phyloP scores from a whole-genome alignment of 1,284 basidiomycete genomes.

The Leccinum solheimii region DNA sequence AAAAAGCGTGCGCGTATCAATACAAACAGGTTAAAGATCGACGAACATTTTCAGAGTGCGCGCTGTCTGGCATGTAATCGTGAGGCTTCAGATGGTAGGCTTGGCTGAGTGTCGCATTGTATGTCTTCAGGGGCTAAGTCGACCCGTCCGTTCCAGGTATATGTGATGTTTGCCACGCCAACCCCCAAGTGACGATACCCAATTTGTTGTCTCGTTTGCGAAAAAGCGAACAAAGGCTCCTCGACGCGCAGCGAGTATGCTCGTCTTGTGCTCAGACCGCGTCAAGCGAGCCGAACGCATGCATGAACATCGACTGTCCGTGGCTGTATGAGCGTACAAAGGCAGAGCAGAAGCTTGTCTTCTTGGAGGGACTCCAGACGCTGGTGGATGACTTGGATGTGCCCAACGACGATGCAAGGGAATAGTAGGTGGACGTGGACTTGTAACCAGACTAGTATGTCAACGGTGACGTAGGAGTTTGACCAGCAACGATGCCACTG shows the following conservation, averaged over 20 bases:
- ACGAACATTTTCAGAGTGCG: conserved; percentile 74
- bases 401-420: background rate
- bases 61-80: conserved; percentile 72
- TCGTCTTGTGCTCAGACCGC: conserved; percentile 63
- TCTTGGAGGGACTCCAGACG: conserved; percentile 39
- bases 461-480: background rate
- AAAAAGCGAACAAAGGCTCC: conserved; percentile 56
- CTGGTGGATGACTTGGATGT: conserved; percentile 35
- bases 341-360: conserved; percentile 58
- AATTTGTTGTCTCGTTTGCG: conserved; percentile 58
- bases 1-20: conserved; percentile 43
- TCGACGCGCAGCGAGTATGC: conserved; percentile 69
- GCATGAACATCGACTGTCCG: conserved; percentile 83
- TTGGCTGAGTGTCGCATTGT: background rate
- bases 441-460: conserved; percentile 2
- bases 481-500: background rate
- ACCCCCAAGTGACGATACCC: conserved; percentile 60
- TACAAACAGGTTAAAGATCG: conserved; percentile 52
- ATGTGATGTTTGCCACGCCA: conserved; percentile 61
- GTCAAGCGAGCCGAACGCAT: conserved; percentile 62
- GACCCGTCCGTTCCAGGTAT: conserved; percentile 46
- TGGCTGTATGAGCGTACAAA: conserved; percentile 77
- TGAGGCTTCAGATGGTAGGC: conserved; percentile 54
- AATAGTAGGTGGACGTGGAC: background rate
- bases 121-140: background rate